Evolutionary conservation across 768 basidiomycete species (phyloP).

Genomic region (Polyporus arcularius): DNA sequence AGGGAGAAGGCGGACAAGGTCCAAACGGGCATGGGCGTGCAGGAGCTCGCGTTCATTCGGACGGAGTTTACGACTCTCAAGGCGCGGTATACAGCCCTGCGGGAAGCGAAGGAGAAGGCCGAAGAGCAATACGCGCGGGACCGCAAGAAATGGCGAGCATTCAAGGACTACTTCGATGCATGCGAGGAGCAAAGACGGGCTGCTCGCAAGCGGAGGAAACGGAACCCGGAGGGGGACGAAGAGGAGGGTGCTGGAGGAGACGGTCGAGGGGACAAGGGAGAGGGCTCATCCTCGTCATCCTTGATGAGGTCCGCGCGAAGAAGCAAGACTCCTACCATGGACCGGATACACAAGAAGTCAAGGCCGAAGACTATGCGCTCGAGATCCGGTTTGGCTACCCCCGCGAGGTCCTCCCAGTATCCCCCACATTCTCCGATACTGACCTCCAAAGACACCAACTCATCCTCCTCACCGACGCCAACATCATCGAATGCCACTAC

Average conservation of each 20-base stretch:
- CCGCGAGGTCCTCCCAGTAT: neutral
- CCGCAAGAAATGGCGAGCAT: conserved; percentile 31
- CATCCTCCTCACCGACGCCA: neutral
- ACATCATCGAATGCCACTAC: neutral
- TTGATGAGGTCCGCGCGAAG: neutral
- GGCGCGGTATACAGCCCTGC: conserved; percentile 44
- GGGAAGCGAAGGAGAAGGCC: conserved; percentile 44
- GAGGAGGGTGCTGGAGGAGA: neutral
- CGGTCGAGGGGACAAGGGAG: neutral
- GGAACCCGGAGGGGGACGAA: neutral
- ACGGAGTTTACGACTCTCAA: conserved; percentile 8
- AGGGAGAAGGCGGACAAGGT: no score
- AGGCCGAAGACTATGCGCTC: no score
- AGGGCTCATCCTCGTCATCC: neutral
- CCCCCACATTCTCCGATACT: conserved; percentile 2
- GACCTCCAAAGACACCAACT: conserved; percentile 4
- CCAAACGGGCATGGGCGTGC: neutral
- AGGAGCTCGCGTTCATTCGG: conserved; percentile 1
- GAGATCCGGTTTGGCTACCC: neutral
- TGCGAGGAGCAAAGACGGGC: neutral
- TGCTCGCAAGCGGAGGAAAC: conserved; percentile 12
- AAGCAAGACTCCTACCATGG: no score
- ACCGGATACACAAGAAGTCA: no score
- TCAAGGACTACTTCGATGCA: conserved; percentile 40
- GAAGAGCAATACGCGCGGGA: conserved; percentile 50